Evolutionary conservation across 768 basidiomycete genomes (phyloP).

Genomic region (Cystobasidium onofrii): DNA sequence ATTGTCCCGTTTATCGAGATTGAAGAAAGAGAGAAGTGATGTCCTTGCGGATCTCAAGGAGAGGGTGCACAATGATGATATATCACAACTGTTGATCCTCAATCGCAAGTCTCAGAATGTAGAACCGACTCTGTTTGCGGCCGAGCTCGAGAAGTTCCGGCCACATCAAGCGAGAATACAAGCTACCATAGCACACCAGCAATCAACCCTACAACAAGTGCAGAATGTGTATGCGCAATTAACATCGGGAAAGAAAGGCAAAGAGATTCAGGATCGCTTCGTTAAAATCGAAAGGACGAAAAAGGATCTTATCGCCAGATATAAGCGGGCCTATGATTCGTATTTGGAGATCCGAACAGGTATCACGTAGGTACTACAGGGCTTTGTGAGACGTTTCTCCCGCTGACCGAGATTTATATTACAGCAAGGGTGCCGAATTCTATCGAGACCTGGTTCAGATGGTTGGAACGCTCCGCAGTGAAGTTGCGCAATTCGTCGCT

Average conservation of each 20-base stretch:
- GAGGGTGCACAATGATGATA: conserved; percentile 94
- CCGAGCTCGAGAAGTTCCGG: conserved; percentile 89
- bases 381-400: too few species aligned
- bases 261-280: conserved; percentile 67
- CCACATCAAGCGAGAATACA: conserved; percentile 77
- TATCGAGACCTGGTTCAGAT: conserved; percentile 71
- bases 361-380: conserved; percentile 43
- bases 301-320: conserved; percentile 63
- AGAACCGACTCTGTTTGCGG: conserved; percentile 79
- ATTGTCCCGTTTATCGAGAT: conserved; percentile 67
- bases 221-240: conserved; percentile 64
- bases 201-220: conserved; percentile 64
- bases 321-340: conserved; percentile 66
- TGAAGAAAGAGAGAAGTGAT: conserved; percentile 73
- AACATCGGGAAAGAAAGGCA: conserved; percentile 65
- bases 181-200: conserved; percentile 69
- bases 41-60: conserved; percentile 91
- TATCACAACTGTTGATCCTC: conserved; percentile 83
- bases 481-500: conserved; percentile 58
- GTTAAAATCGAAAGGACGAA: conserved; percentile 72
- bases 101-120: conserved; percentile 75
- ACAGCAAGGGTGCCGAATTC: conserved; percentile 79
- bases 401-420: too few species aligned
- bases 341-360: conserved; percentile 84
- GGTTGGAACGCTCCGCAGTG: conserved; percentile 54